These are phyloP conservation scores for Abelmoschus esculentus DNA, from an alignment of 345 rosid genomes.

Conservation along the genomic window DNA sequence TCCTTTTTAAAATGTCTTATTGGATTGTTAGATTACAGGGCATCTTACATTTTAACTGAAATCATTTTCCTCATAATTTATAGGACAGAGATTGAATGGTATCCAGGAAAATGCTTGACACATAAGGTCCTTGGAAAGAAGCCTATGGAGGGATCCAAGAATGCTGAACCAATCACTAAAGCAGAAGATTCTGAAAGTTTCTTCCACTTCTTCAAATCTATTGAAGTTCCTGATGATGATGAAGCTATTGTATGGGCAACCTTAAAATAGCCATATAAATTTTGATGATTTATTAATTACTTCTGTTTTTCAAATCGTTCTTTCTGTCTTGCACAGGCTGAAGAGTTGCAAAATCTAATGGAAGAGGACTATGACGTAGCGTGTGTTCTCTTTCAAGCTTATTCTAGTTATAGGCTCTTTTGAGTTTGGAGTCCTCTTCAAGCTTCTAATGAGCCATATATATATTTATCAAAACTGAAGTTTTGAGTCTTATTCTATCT, in stretches of 20 bases:
- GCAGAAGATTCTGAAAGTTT: slow-evolving; percentile 88
- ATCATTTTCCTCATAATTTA: too few species aligned
- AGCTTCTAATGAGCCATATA: background rate
- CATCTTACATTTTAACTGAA: too few species aligned
- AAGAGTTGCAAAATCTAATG: slow-evolving; percentile 89
- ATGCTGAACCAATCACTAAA: slow-evolving; percentile 77
- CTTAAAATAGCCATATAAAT: background rate
- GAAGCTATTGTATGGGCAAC: slow-evolving; percentile 36
- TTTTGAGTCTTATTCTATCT: background rate
- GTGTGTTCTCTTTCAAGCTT: slow-evolving; percentile 30
- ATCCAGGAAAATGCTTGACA: too few species aligned
- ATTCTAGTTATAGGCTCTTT: background rate
- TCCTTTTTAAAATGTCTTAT: too few species aligned
- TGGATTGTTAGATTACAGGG: too few species aligned
- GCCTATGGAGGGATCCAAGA: slow-evolving; percentile 55
- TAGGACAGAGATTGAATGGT: too few species aligned
- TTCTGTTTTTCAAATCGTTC: slow-evolving; percentile 2
- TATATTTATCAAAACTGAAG: background rate
- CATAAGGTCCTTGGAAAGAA: too few species aligned
- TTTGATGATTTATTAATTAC: background rate
- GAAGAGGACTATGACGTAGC: slow-evolving; percentile 95
- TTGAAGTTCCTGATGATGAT: slow-evolving; percentile 34
- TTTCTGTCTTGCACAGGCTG: slow-evolving; percentile 48
- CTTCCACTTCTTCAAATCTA: slow-evolving; percentile 87
- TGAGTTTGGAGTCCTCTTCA: background rate